Base-by-base conservation (phyloP, 441 rosid species). In the Corymbia citriodora region DNA sequence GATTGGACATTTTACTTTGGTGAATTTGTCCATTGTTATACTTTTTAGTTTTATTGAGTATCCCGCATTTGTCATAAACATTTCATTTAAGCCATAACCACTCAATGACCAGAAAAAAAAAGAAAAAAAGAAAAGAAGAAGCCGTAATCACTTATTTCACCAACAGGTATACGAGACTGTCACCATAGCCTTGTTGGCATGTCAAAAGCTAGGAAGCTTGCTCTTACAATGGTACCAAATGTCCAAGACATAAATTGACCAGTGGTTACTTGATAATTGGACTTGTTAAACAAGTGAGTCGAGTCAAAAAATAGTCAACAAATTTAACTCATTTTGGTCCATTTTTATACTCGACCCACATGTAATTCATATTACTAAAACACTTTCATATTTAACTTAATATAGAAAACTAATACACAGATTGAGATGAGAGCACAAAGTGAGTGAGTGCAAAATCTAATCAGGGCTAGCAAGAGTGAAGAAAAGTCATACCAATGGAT, bases 261-360 rank as follows among this genome's bases (percentile, higher is more conserved):
- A 2, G 17, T 16, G 33, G 33, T 63, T 63, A 33, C 3, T 45
- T 40, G 25, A 74, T 74, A 74, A 14, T 0, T 59, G 1, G n/a
- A 25, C n/a, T 0, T 10, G 1, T 59, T 59, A 25, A 59, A 59
- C 0, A 0, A 14, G 65, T 59, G 14, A 29, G 25, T 59, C 0
- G 0, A 3, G 14, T 59, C 25, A n/a, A 59, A 59, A 59, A 59
- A 59, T 10, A 29, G 25, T 10, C 33, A 33, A 33, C 33, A 33
- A 59, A 59, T 59, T 59, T 59, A 59, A 59, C 25, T 59, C 14
- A 9, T 59, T 59, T 59, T 59, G n/a, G 25, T 13, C 65, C 4
- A 59, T 59, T 59, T 57, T 57, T 57, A 57, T 57, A 4, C 25
- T 23, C 25, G n/a, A 59, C n/a, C 25, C n/a, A 5, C 23, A 59